Conservation (phyloP, 495 filamentous ascomycete genomes). For the Xylaria venustula region DNA sequence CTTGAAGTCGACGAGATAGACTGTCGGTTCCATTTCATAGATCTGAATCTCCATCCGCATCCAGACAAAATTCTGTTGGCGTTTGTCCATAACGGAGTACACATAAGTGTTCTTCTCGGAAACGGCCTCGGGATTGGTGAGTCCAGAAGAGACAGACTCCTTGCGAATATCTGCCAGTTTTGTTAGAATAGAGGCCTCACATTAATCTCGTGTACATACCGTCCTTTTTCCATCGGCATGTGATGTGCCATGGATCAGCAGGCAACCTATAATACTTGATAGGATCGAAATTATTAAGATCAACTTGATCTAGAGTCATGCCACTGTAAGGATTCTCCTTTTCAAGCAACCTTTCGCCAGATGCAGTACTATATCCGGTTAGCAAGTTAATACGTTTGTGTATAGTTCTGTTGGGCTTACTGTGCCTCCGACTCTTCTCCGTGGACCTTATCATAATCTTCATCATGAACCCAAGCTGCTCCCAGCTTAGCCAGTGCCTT, state of each 20-base stretch:
- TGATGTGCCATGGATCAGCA: constrained; percentile 93
- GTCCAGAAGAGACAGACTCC: constrained; percentile 32
- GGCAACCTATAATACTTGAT: constrained; percentile 67
- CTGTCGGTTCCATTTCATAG: constrained; percentile 89
- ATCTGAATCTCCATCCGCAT: constrained; percentile 96
- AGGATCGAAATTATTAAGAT: constrained; percentile 34
- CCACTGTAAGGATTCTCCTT: constrained; percentile 25
- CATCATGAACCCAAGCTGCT: constrained; percentile 73
- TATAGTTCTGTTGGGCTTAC: constrained; percentile 13
- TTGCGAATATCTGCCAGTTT: constrained; percentile 35
- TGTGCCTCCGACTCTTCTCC: constrained; percentile 25
- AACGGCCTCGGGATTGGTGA: constrained; percentile 25
- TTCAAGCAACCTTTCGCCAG: neutral
- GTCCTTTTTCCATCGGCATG: constrained; percentile 79
- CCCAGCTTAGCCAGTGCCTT: constrained; percentile 83
- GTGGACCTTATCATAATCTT: constrained; percentile 48
- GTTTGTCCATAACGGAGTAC: constrained; percentile 39
- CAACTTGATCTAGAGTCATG: constrained; percentile 23
- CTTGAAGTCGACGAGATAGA: constrained; percentile 97
- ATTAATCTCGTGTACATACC: constrained; percentile 53
- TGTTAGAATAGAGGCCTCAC: constrained; percentile 1
- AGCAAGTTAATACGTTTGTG: neutral
- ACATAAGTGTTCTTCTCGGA: constrained; percentile 34
- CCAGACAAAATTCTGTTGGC: constrained; percentile 56
- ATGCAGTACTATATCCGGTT: neutral